These are phyloP conservation scores for Astrothelium subdiscretum DNA, from an alignment of 495 filamentous ascomycete genomes.

Conservation along the genomic window DNA sequence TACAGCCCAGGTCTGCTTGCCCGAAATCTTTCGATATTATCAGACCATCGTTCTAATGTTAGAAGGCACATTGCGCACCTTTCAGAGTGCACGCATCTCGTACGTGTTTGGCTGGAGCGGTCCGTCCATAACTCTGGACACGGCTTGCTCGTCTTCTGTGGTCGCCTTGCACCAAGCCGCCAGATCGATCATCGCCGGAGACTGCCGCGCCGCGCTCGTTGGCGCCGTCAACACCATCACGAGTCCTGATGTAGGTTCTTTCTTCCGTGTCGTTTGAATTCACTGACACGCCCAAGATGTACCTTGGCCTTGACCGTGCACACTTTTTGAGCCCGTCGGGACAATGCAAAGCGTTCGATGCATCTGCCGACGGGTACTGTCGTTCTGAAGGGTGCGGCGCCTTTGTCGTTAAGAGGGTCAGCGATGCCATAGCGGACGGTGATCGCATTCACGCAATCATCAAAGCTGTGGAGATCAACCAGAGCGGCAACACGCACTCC, in stretches of 20 bases:
- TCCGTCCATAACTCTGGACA: conserved; percentile 17
- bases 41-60: conserved; percentile 2
- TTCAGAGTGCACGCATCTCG: conserved; percentile 5
- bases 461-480: conserved; percentile 3
- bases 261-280: conserved; percentile 19
- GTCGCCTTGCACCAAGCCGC: conserved; percentile 38
- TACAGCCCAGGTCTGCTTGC: conserved; percentile 1
- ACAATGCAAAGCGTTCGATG: conserved; percentile 7
- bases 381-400: conserved; percentile 8
- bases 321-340: conserved; percentile 2
- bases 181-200: conserved; percentile 30
- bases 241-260: conserved; percentile 1
- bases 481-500: conserved; percentile 2
- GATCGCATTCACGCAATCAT: conserved; percentile 16
- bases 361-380: conserved; percentile 5
- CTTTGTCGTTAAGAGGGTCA: conserved; percentile 3
- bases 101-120: conserved; percentile 6
- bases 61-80: neutral
- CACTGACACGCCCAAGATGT: conserved; percentile 13
- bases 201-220: conserved; percentile 36
- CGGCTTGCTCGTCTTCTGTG: conserved; percentile 33
- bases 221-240: conserved; percentile 26
- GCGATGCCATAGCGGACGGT: conserved; percentile 5
- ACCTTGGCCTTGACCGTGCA: conserved; percentile 1
- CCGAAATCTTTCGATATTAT: neutral